Conservation (phyloP, 768 basidiomycete species). For the Pleurotus giganteus region DNA sequence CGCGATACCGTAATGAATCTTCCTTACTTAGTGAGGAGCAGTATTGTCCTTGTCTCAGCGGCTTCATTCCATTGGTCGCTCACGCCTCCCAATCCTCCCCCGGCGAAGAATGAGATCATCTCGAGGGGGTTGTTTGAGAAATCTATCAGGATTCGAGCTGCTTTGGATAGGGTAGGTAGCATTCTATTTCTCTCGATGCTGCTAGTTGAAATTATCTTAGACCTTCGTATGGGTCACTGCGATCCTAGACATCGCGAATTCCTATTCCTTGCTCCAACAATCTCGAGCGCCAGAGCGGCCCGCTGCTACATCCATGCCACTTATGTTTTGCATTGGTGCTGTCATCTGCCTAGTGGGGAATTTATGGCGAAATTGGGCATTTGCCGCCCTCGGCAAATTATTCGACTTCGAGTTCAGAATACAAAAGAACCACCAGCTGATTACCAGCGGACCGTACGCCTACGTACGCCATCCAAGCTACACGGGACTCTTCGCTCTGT, state of each 20-base stretch:
- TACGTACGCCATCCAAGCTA: conserved; percentile 25
- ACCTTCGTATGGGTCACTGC: not conserved
- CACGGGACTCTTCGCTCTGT: conserved; percentile 8
- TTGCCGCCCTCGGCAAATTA: conserved; percentile 11
- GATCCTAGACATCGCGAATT: not conserved
- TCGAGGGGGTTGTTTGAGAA: conserved; percentile 23
- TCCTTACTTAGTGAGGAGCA: no score
- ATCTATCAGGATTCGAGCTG: not conserved
- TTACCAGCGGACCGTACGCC: conserved; percentile 23
- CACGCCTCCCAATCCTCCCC: conserved; percentile 38
- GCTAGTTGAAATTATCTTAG: not conserved
- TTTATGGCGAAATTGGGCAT: not conserved
- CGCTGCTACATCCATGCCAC: not conserved
- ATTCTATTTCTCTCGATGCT: not conserved
- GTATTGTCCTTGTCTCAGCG: conserved; percentile 26
- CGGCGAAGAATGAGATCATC: conserved; percentile 30
- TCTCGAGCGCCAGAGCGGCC: not conserved
- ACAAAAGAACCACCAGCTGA: conserved; percentile 18
- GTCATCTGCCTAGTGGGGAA: not conserved
- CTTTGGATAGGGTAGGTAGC: not conserved
- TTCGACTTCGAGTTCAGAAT: conserved; percentile 24
- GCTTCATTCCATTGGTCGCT: conserved; percentile 33
- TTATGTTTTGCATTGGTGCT: not conserved
- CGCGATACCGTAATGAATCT: no score
- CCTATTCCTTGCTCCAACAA: not conserved